These are phyloP conservation scores for Fennellomyces sp. DNA, from an alignment of 371 early-diverging fungal species.

Conservation along the genomic window DNA sequence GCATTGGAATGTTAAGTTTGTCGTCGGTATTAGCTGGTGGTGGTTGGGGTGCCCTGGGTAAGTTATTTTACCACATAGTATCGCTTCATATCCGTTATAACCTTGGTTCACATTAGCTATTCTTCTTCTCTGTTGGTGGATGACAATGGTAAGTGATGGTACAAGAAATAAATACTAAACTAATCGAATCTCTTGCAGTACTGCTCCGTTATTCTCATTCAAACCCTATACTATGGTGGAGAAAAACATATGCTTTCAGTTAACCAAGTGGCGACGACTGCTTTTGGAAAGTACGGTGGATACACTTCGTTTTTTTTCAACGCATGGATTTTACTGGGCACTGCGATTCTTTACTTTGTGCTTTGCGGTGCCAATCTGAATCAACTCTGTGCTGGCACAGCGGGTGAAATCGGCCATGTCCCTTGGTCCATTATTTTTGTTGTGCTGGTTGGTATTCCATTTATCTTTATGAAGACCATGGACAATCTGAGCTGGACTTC, in stretches of 20 bases:
- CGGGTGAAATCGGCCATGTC: conserved; percentile 31
- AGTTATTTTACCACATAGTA: too few species aligned
- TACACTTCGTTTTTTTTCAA: conserved; percentile 57
- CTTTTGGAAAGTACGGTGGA: conserved; percentile 20
- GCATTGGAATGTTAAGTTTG: conserved; percentile 81
- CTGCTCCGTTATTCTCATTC: conserved; percentile 28
- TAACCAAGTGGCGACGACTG: conserved; percentile 18
- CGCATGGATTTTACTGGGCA: conserved; percentile 57
- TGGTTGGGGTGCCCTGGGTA: conserved; percentile 85
- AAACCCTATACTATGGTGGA: not conserved
- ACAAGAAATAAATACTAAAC: not conserved
- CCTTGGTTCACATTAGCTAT: too few species aligned
- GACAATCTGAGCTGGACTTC: conserved; percentile 64
- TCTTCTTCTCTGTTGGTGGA: conserved; percentile 73
- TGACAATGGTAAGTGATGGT: conserved; percentile 58
- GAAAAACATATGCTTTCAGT: not conserved
- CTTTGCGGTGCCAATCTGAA: conserved; percentile 54
- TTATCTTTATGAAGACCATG: conserved; percentile 57
- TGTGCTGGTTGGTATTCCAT: conserved; percentile 51
- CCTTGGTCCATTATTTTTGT: conserved; percentile 73
- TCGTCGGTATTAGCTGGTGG: conserved; percentile 76
- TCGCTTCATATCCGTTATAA: too few species aligned
- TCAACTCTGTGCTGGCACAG: conserved; percentile 37
- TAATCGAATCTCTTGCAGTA: not conserved
- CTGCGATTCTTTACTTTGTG: conserved; percentile 60